Conservation (phyloP, 495 filamentous ascomycete genomes). For the Xylaria longipes region DNA sequence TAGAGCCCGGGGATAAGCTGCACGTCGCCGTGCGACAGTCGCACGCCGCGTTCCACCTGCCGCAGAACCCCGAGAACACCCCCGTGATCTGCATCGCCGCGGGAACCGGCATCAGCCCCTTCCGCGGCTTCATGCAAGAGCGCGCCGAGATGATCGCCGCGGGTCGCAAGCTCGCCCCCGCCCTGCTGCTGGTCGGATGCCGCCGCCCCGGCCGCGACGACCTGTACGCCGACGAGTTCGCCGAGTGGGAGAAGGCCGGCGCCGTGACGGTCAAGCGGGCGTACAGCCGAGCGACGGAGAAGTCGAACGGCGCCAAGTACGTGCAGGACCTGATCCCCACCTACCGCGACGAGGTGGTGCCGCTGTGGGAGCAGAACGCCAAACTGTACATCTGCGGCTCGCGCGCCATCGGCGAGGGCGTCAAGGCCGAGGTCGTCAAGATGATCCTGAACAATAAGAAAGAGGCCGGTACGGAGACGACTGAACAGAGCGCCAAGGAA, state of each 20-base stretch:
- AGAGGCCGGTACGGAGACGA: constrained; percentile 43
- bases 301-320: constrained; percentile 56
- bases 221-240: constrained; percentile 66
- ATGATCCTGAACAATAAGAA: constrained; percentile 55
- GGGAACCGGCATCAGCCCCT: constrained; percentile 67
- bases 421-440: constrained; percentile 52
- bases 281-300: constrained; percentile 51
- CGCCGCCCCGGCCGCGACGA: constrained; percentile 62
- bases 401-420: constrained; percentile 64
- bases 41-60: constrained; percentile 71
- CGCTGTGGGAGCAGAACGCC: constrained; percentile 64
- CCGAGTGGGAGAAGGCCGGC: constrained; percentile 62
- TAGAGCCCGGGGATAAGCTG: constrained; percentile 65
- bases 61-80: constrained; percentile 61
- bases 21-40: constrained; percentile 66
- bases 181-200: constrained; percentile 70
- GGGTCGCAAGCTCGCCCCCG: constrained; percentile 60
- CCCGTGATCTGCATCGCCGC: constrained; percentile 71
- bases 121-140: constrained; percentile 75
- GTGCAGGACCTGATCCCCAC: constrained; percentile 68
- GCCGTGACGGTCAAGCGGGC: constrained; percentile 64
- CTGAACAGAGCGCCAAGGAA: constrained; percentile 48
- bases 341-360: constrained; percentile 57
- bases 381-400: constrained; percentile 74
- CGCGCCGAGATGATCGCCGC: constrained; percentile 62